Conservation (phyloP, 768 basidiomycete genomes). For the Trichaptum fuscoviolaceum region DNA sequence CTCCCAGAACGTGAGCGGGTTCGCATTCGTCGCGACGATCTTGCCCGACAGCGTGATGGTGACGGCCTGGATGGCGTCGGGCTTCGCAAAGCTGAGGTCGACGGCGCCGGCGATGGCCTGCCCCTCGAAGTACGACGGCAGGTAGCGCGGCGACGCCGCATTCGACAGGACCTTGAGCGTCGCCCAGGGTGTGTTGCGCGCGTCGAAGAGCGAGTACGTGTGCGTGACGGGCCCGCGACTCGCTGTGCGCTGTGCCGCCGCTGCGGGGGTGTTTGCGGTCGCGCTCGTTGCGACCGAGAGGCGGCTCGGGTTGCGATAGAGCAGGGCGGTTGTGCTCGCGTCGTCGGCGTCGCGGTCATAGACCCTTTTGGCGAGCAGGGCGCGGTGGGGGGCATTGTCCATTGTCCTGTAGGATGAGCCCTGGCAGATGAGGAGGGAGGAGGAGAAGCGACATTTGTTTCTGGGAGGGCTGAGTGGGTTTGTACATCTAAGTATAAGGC, state of each 20-base stretch:
- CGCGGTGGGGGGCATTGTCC: neutral
- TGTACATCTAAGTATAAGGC: neutral
- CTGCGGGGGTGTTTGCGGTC: neutral
- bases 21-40: slow-evolving; percentile 4
- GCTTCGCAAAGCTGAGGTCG: slow-evolving; percentile 43
- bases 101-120: slow-evolving; percentile 48
- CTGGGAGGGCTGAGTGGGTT: neutral
- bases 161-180: slow-evolving; percentile 41
- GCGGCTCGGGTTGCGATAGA: neutral
- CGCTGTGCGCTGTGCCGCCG: neutral
- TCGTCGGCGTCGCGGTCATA: neutral
- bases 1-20: slow-evolving; percentile 2
- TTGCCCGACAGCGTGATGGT: slow-evolving; percentile 26
- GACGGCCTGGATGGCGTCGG: slow-evolving; percentile 45
- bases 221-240: slow-evolving; percentile 24
- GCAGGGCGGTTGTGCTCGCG: neutral
- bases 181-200: slow-evolving; percentile 43
- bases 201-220: slow-evolving; percentile 36
- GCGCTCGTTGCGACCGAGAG: neutral
- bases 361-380: neutral
- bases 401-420: neutral
- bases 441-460: neutral
- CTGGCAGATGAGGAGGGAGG: neutral
- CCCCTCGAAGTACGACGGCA: slow-evolving; percentile 43
- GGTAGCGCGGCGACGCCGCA: slow-evolving; percentile 28